A percentile compares a stretch with the other conserved stretches of the same genome.
These are phyloP conservation scores for Diacronema lutheri DNA, from an alignment of 78 protist genomes.

Conservation along the genomic window DNA sequence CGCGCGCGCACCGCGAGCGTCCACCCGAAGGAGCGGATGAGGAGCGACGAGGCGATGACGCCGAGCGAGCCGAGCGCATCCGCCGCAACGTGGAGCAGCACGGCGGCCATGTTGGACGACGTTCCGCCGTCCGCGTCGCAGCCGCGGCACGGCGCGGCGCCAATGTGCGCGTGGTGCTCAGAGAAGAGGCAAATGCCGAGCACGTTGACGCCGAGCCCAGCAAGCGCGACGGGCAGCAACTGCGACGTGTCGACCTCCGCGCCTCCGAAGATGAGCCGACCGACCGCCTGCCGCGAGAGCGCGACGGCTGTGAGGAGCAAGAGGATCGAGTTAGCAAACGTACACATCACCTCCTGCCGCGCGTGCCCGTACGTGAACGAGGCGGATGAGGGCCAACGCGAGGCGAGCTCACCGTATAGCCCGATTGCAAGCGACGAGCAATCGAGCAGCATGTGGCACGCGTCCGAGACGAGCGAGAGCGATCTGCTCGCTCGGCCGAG, in stretches of 20 bases:
- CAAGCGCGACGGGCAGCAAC: conserved; percentile 76
- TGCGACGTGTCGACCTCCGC: conserved; percentile 71
- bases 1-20: conserved; percentile 31
- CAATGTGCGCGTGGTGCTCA: not conserved
- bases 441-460: conserved; percentile 95
- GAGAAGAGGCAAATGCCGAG: conserved; percentile 22
- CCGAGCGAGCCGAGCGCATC: conserved; percentile 94
- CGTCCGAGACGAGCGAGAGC: conserved; percentile 88
- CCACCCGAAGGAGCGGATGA: conserved; percentile 71
- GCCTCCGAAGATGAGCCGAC: conserved; percentile 65
- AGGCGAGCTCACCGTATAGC: conserved; percentile 71
- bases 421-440: conserved; percentile 83
- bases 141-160: not conserved
- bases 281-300: conserved; percentile 78
- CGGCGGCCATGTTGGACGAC: not conserved
- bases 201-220: conserved; percentile 86
- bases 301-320: conserved; percentile 75
- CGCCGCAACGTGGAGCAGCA: conserved; percentile 94
- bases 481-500: conserved; percentile 88
- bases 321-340: conserved; percentile 84
- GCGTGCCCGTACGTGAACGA: conserved; percentile 79
- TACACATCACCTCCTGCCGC: conserved; percentile 78
- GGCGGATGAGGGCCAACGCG: conserved; percentile 64
- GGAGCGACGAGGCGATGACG: conserved; percentile 80
- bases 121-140: not conserved